Conservation (phyloP, 2,329 filamentous ascomycete species). For the Bipolaris oryzae region DNA sequence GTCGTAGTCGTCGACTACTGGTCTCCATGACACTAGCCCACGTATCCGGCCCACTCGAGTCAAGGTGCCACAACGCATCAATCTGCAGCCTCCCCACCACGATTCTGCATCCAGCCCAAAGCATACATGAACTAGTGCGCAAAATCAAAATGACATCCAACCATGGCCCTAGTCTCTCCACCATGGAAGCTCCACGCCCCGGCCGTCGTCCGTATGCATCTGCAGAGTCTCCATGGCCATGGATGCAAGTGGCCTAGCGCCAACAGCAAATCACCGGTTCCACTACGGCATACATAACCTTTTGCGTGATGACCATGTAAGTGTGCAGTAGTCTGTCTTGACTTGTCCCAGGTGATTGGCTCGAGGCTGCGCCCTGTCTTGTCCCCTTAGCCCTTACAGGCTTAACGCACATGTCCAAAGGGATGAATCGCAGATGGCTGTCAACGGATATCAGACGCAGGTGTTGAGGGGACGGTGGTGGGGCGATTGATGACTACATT, state of each 20-base stretch:
- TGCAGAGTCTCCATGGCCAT: slow-evolving; percentile 18
- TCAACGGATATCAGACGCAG: slow-evolving; percentile 24
- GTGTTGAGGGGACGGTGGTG: slow-evolving; percentile 11
- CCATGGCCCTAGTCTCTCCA: slow-evolving; percentile 17
- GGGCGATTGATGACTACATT: slow-evolving; percentile 28
- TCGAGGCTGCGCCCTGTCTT: background rate
- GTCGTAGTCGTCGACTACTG: background rate
- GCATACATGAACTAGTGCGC: slow-evolving; percentile 20
- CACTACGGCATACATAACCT: slow-evolving; percentile 21
- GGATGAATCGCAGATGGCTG: slow-evolving; percentile 15
- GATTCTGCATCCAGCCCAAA: slow-evolving; percentile 21
- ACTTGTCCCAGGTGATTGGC: slow-evolving; percentile 16
- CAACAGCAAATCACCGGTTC: slow-evolving; percentile 26
- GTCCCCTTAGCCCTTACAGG: slow-evolving; percentile 6
- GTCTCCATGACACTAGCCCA: slow-evolving; percentile 7
- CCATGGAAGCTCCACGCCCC: slow-evolving; percentile 18
- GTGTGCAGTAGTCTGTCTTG: slow-evolving; percentile 30
- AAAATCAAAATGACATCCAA: slow-evolving; percentile 20
- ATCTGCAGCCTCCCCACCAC: slow-evolving; percentile 23
- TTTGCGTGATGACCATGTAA: slow-evolving; percentile 26
- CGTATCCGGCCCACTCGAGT: slow-evolving; percentile 20
- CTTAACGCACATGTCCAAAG: slow-evolving; percentile 16
- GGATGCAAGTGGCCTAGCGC: slow-evolving; percentile 16
- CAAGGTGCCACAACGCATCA: slow-evolving; percentile 26
- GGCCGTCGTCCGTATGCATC: slow-evolving; percentile 17